Evolutionary conservation across 1,284 basidiomycete genomes (phyloP).

Genomic region (Fomitopsis betulina): DNA sequence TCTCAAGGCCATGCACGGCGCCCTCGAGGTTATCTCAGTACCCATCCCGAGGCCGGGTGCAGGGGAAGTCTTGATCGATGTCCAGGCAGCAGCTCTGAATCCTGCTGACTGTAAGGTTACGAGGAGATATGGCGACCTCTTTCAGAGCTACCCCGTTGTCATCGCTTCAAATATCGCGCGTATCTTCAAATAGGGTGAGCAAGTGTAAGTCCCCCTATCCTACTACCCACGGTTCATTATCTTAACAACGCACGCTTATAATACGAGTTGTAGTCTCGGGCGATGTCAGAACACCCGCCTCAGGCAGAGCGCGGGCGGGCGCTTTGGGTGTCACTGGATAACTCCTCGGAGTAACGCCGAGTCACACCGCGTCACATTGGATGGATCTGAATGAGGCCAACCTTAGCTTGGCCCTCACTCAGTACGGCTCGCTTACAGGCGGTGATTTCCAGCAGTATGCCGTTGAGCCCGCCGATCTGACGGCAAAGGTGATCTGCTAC

Average conservation of each 20-base stretch:
- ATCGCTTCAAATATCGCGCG: slow-evolving; percentile 14
- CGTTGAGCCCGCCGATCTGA: background rate
- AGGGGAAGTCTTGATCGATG: slow-evolving; percentile 40
- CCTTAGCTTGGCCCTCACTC: background rate
- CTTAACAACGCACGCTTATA: too few relatives aligned
- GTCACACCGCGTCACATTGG: too few relatives aligned
- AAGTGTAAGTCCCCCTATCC: slow-evolving; percentile 8
- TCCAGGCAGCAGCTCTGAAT: slow-evolving; percentile 39
- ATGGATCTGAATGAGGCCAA: too few relatives aligned
- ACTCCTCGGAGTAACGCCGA: too few relatives aligned
- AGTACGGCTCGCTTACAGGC: slow-evolving; percentile 5
- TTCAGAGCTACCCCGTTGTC: slow-evolving; percentile 21
- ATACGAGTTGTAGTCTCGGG: too few relatives aligned
- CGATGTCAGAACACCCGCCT: too few relatives aligned
- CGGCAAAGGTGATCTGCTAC: background rate
- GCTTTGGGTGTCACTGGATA: too few relatives aligned
- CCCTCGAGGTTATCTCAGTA: slow-evolving; percentile 14
- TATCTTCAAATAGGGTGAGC: slow-evolving; percentile 11
- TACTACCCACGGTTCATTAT: background rate
- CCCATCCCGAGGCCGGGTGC: slow-evolving; percentile 33
- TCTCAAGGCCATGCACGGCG: slow-evolving; percentile 13
- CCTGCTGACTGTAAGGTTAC: slow-evolving; percentile 45
- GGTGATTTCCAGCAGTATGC: slow-evolving; percentile 6
- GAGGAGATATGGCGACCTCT: slow-evolving; percentile 15
- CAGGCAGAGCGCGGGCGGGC: too few relatives aligned